Percentiles rank a stretch among this genome's conserved stretches.
Conservation (phyloP, 2,329 filamentous ascomycete species). For the Calonectria hawksworthii region DNA sequence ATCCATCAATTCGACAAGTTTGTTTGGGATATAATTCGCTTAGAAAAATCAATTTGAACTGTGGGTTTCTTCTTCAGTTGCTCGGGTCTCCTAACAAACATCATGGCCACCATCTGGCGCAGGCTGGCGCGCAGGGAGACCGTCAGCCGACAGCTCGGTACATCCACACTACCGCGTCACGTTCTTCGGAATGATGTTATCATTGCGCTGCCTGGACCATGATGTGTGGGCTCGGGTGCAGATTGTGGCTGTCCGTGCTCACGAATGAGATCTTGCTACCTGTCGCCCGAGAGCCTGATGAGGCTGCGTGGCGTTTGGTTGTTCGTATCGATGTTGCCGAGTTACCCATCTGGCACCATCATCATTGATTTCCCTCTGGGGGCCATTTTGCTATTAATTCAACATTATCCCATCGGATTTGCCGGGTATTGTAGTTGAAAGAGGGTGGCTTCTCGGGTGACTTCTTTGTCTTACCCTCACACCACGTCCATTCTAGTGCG, state of each 20-base stretch:
- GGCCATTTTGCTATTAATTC: background rate
- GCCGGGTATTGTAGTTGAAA: background rate
- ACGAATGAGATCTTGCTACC: background rate
- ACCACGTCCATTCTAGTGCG: background rate
- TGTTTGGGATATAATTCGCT: background rate
- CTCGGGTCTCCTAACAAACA: background rate
- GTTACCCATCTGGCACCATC: background rate
- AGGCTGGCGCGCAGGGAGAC: background rate
- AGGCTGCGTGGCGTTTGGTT: background rate
- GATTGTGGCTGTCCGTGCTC: conserved; percentile 10
- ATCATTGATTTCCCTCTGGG: background rate
- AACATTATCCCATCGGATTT: background rate
- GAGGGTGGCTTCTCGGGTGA: background rate
- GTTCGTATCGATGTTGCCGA: background rate
- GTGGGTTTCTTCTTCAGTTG: background rate
- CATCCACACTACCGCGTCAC: background rate
- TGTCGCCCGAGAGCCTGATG: background rate
- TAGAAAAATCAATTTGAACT: background rate
- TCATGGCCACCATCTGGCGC: background rate
- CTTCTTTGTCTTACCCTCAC: background rate
- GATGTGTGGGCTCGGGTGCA: background rate
- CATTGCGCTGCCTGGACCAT: background rate
- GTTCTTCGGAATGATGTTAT: background rate
- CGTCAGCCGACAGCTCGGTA: background rate
- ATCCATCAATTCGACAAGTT: background rate